A percentile compares a stretch with the other conserved stretches of the same genome.
These are phyloP conservation scores for Cucumis hystrix DNA, from an alignment of 306 rosid species.

Conservation along the genomic window DNA sequence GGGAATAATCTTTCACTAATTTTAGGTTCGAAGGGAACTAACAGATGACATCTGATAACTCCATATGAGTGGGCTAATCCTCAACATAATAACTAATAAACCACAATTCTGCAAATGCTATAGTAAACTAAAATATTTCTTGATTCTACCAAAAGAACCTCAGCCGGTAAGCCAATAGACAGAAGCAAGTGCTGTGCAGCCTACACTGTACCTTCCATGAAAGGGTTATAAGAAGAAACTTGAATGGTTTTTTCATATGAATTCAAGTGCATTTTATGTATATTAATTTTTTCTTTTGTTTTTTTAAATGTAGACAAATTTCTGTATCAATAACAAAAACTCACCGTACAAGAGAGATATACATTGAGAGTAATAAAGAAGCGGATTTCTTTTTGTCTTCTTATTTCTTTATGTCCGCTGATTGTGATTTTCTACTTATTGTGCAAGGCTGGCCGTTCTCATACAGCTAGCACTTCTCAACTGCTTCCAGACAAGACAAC, in stretches of 20 bases:
- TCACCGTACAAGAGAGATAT: too few relatives aligned
- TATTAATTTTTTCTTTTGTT: neutral
- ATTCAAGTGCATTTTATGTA: neutral
- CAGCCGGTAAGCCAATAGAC: neutral
- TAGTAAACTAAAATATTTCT: neutral
- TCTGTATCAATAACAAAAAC: too few relatives aligned
- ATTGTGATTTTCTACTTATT: conserved; percentile 7
- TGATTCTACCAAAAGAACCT: neutral
- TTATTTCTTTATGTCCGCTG: neutral
- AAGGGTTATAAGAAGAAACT: too few relatives aligned
- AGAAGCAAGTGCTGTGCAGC: neutral
- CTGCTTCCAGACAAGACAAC: conserved; percentile 35
- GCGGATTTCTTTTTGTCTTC: too few relatives aligned
- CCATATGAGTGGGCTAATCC: neutral
- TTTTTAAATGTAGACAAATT: too few relatives aligned
- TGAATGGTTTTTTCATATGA: neutral
- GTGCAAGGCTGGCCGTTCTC: conserved; percentile 34
- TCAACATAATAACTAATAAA: neutral
- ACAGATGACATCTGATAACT: neutral
- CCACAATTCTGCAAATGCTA: neutral
- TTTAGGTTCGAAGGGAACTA: neutral
- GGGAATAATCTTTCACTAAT: neutral
- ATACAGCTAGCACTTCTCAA: conserved; percentile 30
- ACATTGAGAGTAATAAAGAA: too few relatives aligned
- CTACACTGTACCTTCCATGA: neutral